Percentiles rank a stretch among this genome's conserved stretches.
Conservation (phyloP, 805 yeast genomes). For the Ogataea paradorogensis region DNA sequence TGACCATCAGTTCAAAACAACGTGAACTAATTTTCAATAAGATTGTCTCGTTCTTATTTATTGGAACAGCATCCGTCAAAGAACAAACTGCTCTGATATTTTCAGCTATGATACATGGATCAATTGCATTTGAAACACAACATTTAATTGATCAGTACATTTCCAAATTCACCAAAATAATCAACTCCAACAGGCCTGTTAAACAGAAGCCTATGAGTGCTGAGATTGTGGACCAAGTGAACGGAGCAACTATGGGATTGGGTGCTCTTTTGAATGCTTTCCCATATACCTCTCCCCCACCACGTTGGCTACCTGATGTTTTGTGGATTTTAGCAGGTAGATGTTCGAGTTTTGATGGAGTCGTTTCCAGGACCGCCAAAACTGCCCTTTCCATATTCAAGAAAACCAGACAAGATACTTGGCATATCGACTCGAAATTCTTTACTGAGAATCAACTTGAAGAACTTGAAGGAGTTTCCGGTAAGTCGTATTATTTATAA, state of each 20-base stretch:
- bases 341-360: constrained; percentile 70
- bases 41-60: constrained; percentile 53
- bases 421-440: constrained; percentile 82
- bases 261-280: constrained; percentile 88
- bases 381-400: constrained; percentile 78
- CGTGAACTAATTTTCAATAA: constrained; percentile 48
- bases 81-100: constrained; percentile 68
- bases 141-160: constrained; percentile 41
- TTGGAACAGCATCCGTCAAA: constrained; percentile 70
- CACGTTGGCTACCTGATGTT: constrained; percentile 79
- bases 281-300: constrained; percentile 89
- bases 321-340: constrained; percentile 67
- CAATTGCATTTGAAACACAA: constrained; percentile 46
- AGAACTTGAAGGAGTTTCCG: constrained; percentile 89
- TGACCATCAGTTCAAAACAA: constrained; percentile 48
- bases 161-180: constrained; percentile 40
- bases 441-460: constrained; percentile 79
- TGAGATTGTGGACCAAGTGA: constrained; percentile 50
- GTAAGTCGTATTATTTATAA: constrained; percentile 83
- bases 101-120: constrained; percentile 75
- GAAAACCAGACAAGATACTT: constrained; percentile 89
- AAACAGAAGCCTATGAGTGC: constrained; percentile 36
- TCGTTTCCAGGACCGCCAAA: constrained; percentile 82
- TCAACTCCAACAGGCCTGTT: constrained; percentile 34
- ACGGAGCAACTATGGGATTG: constrained; percentile 84